Conservation (phyloP, 1,284 basidiomycete species). For the Rhodotorula sp. region DNA sequence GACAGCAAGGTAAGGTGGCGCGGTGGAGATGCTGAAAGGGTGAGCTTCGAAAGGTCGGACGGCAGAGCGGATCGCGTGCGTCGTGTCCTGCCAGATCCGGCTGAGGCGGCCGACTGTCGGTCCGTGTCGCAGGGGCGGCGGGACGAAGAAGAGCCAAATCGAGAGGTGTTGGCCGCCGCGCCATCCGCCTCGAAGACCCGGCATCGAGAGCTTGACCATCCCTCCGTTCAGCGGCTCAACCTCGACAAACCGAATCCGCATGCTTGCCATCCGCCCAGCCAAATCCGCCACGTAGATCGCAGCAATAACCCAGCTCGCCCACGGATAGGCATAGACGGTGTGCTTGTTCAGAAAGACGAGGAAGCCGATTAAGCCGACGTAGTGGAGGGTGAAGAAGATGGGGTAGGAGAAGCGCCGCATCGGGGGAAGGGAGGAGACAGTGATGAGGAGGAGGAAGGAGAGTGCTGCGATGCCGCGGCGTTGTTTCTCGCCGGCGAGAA, state of each 20-base stretch:
- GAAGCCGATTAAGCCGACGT: conserved; percentile 34
- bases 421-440: conserved; percentile 21
- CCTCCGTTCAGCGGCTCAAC: conserved; percentile 25
- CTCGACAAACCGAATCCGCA: conserved; percentile 25
- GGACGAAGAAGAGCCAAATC: conserved; percentile 45
- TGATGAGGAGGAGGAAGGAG: conserved; percentile 33
- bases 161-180: conserved; percentile 52
- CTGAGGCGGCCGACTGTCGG: not conserved
- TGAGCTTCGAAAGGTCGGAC: conserved; percentile 45
- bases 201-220: conserved; percentile 48
- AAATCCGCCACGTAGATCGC: conserved; percentile 34
- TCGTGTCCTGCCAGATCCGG: not conserved
- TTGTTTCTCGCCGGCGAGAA: conserved; percentile 26
- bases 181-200: conserved; percentile 49
- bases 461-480: conserved; percentile 27
- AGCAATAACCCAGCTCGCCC: conserved; percentile 28
- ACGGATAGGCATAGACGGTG: conserved; percentile 29
- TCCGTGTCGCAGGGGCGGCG: not conserved
- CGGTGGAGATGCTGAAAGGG: conserved; percentile 52
- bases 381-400: conserved; percentile 33
- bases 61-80: conserved; percentile 5
- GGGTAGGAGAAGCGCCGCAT: conserved; percentile 33
- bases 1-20: conserved; percentile 35
- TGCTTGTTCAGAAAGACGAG: conserved; percentile 31
- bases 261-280: conserved; percentile 10